phyloP scores from a whole-genome alignment of 1,139 yeast genomes.

The Arxiozyma heterogenica region DNA sequence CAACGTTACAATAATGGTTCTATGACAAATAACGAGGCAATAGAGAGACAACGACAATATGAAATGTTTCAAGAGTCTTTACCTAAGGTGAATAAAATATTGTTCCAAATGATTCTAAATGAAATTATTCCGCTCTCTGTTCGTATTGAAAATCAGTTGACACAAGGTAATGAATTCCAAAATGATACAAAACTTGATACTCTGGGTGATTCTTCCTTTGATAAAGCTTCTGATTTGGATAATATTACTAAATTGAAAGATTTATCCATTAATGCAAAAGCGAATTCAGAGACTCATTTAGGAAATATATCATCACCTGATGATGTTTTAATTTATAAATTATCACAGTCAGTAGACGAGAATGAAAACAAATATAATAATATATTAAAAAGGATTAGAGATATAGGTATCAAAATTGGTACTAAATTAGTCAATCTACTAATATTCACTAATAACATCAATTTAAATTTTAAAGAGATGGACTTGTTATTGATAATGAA shows the following conservation, averaged over 20 bases:
- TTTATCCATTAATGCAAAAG: not conserved
- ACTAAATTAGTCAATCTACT: slow-evolving; percentile 62
- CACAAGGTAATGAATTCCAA: too few species aligned
- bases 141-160: slow-evolving; percentile 14
- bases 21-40: not conserved
- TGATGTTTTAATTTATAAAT: slow-evolving; percentile 17
- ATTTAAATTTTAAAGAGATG: slow-evolving; percentile 37
- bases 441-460: slow-evolving; percentile 47
- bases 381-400: slow-evolving; percentile 51
- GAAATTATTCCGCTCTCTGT: slow-evolving; percentile 69
- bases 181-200: too few species aligned
- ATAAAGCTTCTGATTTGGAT: not conserved
- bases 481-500: slow-evolving; percentile 79
- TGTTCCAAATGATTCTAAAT: slow-evolving; percentile 44
- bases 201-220: not conserved
- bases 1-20: not conserved
- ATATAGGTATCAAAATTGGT: slow-evolving; percentile 69
- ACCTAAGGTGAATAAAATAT: slow-evolving; percentile 24
- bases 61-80: slow-evolving; percentile 27
- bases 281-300: not conserved
- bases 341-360: slow-evolving; percentile 10
- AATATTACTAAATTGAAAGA: slow-evolving; percentile 5
- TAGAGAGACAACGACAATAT: slow-evolving; percentile 20
- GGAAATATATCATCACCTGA: slow-evolving; percentile 12
- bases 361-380: slow-evolving; percentile 39